Percentiles rank a stretch among this genome's conserved stretches.
These are phyloP conservation scores for Calonectria naviculata DNA, from an alignment of 2,329 filamentous ascomycete species.

Conservation along the genomic window DNA sequence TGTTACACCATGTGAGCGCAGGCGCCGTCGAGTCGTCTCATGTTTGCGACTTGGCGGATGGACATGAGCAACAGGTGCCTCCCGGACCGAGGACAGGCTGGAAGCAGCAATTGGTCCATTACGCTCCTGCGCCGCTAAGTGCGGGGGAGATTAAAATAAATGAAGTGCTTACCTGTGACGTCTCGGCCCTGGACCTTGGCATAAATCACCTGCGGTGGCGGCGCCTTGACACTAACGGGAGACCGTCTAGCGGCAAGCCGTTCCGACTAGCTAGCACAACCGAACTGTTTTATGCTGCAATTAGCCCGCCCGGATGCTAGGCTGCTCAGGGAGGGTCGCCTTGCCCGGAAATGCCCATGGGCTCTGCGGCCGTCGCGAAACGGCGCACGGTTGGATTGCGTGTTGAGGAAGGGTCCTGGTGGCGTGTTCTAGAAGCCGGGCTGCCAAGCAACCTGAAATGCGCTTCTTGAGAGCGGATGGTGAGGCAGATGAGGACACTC, in stretches of 20 bases:
- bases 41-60: not conserved
- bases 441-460: not conserved
- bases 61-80: not conserved
- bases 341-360: not conserved
- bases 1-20: not conserved
- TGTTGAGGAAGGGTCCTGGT: not conserved
- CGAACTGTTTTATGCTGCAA: not conserved
- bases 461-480: not conserved
- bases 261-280: not conserved
- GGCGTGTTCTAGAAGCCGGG: not conserved
- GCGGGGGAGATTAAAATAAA: not conserved
- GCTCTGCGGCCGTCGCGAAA: not conserved
- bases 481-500: not conserved
- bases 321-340: not conserved
- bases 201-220: not conserved
- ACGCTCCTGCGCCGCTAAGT: not conserved
- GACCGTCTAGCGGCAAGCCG: not conserved
- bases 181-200: not conserved
- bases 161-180: conserved; percentile 52
- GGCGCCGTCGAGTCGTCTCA: not conserved
- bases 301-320: not conserved
- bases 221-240: not conserved
- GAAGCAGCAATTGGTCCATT: not conserved
- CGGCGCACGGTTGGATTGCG: not conserved
- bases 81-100: not conserved